phyloP scores from a whole-genome alignment of 768 basidiomycete species.

The Suillus brevipes region DNA sequence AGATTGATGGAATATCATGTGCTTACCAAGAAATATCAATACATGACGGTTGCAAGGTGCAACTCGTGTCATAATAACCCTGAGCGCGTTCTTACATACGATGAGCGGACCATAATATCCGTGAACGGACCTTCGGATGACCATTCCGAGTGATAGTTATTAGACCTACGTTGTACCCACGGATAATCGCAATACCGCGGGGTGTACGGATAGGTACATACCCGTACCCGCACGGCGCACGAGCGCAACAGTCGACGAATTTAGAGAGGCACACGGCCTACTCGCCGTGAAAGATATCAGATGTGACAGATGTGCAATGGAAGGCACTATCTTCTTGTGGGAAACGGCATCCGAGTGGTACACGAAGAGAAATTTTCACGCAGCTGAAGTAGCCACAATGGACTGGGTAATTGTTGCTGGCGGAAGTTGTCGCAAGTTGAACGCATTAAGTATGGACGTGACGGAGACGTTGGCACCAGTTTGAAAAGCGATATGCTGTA shows the following conservation, averaged over 20 bases:
- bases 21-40: constrained; percentile 6
- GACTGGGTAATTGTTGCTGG: not conserved
- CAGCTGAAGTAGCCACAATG: not conserved
- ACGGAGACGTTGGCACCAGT: not conserved
- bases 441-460: not conserved
- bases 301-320: not conserved
- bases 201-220: not conserved
- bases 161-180: constrained; percentile 30
- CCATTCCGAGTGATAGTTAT: not conserved
- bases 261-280: not conserved
- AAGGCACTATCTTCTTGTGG: not conserved
- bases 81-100: constrained; percentile 43
- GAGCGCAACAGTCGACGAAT: not conserved
- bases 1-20: not conserved
- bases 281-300: not conserved
- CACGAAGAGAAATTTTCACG: not conserved
- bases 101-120: constrained; percentile 39
- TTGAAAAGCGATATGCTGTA: constrained; percentile 1
- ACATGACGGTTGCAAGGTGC: constrained; percentile 60
- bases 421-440: not conserved
- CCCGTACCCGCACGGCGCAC: not conserved
- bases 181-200: not conserved
- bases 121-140: not conserved
- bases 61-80: constrained; percentile 56
- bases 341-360: not conserved